These are phyloP conservation scores for Neltuma alba DNA, from an alignment of 306 rosid species.

Conservation along the genomic window DNA sequence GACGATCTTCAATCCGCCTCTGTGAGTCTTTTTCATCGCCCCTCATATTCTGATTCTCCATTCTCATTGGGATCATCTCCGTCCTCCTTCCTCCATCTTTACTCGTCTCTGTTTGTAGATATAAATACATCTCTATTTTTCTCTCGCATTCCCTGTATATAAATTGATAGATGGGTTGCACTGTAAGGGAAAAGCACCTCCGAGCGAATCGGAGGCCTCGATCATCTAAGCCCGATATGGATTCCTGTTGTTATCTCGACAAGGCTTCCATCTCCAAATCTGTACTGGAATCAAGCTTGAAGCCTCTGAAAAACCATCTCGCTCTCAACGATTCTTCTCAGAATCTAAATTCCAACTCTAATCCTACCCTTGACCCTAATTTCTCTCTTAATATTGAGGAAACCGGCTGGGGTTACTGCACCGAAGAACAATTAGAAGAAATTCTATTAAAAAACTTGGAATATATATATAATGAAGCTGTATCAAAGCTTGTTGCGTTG, in stretches of 20 bases:
- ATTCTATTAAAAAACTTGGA: slow-evolving; percentile 72
- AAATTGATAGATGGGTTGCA: slow-evolving; percentile 69
- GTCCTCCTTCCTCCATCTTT: not conserved
- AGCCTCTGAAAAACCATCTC: slow-evolving; percentile 54
- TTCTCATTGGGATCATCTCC: not conserved
- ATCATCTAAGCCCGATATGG: slow-evolving; percentile 57
- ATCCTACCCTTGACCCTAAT: slow-evolving; percentile 32
- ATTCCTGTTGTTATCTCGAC: slow-evolving; percentile 48
- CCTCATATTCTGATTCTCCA: slow-evolving; percentile 16
- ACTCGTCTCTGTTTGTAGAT: not conserved
- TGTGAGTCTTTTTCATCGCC: slow-evolving; percentile 36
- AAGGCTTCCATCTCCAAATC: slow-evolving; percentile 70
- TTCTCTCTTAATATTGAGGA: slow-evolving; percentile 48
- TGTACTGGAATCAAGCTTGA: slow-evolving; percentile 65
- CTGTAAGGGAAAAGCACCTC: slow-evolving; percentile 79
- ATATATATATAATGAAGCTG: too few species aligned
- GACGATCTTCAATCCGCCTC: slow-evolving; percentile 34
- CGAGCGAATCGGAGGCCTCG: slow-evolving; percentile 75
- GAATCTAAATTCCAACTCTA: slow-evolving; percentile 38
- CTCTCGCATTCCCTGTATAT: not conserved
- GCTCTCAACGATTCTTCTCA: slow-evolving; percentile 41
- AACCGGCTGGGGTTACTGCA: slow-evolving; percentile 85
- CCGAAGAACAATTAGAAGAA: slow-evolving; percentile 90
- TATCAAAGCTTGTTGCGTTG: slow-evolving; percentile 76
- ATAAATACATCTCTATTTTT: not conserved